These are phyloP conservation scores for Chlamydomonas schloesseri DNA, from an alignment of 139 green algal genomes.

Conservation along the genomic window DNA sequence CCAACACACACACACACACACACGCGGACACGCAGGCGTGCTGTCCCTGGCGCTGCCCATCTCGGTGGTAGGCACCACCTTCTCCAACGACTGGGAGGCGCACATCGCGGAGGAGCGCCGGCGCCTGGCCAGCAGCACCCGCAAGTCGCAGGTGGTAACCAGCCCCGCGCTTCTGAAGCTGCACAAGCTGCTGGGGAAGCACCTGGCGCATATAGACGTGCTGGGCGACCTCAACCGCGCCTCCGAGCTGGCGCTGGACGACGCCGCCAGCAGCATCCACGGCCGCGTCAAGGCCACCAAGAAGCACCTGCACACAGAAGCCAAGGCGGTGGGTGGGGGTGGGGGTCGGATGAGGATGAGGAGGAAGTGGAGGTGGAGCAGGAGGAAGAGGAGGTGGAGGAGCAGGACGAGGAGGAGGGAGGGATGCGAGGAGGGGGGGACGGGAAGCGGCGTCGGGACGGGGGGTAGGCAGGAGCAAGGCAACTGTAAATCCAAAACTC, in stretches of 20 bases:
- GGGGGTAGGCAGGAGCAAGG: no score
- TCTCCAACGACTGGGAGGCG: slow-evolving; percentile 31
- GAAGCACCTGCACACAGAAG: slow-evolving; percentile 37
- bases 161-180: not conserved
- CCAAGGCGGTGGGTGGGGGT: slow-evolving; percentile 5
- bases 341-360: no score
- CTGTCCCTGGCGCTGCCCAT: slow-evolving; percentile 55
- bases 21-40: not conserved
- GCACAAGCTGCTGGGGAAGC: not conserved
- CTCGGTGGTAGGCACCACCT: slow-evolving; percentile 55
- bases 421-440: no score
- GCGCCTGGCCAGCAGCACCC: not conserved
- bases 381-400: not conserved
- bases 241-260: slow-evolving; percentile 24
- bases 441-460: no score
- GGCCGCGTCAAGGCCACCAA: not conserved
- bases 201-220: not conserved
- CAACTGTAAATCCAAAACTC: no score
- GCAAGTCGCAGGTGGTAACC: not conserved
- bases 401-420: not conserved
- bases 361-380: not conserved
- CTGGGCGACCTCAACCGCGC: slow-evolving; percentile 7
- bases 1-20: no score
- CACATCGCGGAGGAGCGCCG: not conserved
- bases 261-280: not conserved